Conservation (phyloP, 2,329 filamentous ascomycete species). For the Penicillium sp. region DNA sequence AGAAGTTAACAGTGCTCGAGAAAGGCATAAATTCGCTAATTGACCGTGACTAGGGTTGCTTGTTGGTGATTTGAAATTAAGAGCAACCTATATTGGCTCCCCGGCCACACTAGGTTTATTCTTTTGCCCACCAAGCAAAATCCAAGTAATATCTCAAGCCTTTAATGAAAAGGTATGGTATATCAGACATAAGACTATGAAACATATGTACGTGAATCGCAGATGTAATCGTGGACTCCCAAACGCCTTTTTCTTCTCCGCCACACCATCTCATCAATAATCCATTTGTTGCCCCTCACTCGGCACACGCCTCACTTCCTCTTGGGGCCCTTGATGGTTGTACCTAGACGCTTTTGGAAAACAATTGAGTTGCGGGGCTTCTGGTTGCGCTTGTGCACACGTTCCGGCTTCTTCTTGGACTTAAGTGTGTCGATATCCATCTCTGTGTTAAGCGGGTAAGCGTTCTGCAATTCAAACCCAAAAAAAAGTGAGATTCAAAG, state of each 20-base stretch:
- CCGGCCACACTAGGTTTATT: neutral
- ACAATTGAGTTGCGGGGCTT: slow-evolving; percentile 40
- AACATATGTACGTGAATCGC: slow-evolving; percentile 8
- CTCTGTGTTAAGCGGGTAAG: slow-evolving; percentile 24
- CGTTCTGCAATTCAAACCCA: neutral
- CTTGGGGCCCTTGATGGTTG: slow-evolving; percentile 32
- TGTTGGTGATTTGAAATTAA: neutral
- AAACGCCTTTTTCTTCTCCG: slow-evolving; percentile 10
- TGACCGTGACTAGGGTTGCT: neutral
- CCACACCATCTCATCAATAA: neutral
- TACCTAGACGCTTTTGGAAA: slow-evolving; percentile 34
- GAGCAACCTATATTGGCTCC: neutral
- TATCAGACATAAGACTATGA: slow-evolving; percentile 6
- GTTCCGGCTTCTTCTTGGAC: slow-evolving; percentile 30
- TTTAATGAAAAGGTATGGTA: neutral
- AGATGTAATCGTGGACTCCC: slow-evolving; percentile 11
- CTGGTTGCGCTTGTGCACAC: slow-evolving; percentile 41
- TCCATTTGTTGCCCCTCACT: neutral
- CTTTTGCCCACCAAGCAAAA: neutral
- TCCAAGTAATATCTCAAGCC: neutral
- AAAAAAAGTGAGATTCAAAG: neutral
- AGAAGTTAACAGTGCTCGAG: neutral
- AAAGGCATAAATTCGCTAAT: neutral
- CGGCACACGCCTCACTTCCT: slow-evolving; percentile 26
- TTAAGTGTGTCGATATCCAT: slow-evolving; percentile 42